Evolutionary conservation across 805 yeast genomes (phyloP), one percentile per base, ranked within the genome.

Genomic region (Metschnikowia corniflorae): DNA sequence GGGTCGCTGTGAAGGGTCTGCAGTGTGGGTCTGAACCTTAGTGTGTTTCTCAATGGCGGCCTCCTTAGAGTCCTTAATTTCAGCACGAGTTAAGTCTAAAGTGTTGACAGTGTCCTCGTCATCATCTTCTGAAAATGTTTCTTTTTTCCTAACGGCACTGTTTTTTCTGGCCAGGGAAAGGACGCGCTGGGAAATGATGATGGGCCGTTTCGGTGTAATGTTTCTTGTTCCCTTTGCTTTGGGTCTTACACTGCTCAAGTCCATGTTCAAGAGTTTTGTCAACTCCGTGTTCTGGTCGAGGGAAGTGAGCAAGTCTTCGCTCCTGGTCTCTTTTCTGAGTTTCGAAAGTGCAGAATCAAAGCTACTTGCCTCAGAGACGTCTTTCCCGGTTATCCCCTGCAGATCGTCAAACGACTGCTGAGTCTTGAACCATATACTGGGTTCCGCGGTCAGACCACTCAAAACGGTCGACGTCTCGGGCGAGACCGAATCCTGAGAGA

Each of bases 181-280:
- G 16, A 13, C 16, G n/a, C 16, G 2, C 28, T 14, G 33, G 21
- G 34, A 43, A 12, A 48, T 35, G 13, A 42, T 22, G 6, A 48
- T 48, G 7, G 51, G 53, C 17, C 49, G 28, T 25, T 47, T 33
- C 3, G 53, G 53, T 3, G 50, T 48, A 23, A 46, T 38, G 13
- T 21, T 31, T 6, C 51, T 17, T 4, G 16, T 20, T 2, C 42
- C 42, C 15, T 29, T 37, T 15, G 37, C 28, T 26, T 47, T 47
- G 5, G 51, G 50, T 26, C 40, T 42, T 13, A 49, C 39, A 13
- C 43, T 26, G n/a, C 29, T 37, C 27, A 43, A 20, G 24, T 44
- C 44, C 6, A 48, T 38, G 9, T 47, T 45, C 23, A 48, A 39
- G 8, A 41, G 36, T 29, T 37, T 44, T 14, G 49, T 49, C 27